These are phyloP conservation scores for Kwoniella bestiolae DNA, from an alignment of 768 basidiomycete genomes.

Conservation along the genomic window DNA sequence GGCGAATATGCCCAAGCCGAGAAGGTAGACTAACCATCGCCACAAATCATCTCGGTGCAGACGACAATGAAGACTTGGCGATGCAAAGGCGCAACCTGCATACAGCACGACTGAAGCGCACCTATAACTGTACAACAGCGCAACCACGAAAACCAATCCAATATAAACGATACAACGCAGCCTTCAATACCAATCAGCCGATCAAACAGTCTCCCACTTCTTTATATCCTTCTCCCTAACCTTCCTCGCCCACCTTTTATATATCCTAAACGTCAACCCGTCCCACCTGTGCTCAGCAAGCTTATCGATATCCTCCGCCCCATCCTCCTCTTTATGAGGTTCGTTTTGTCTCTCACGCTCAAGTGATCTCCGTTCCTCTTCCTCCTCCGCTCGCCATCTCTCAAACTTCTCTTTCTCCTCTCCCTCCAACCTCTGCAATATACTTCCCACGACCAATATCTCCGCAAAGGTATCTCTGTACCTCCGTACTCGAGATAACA, in stretches of 20 bases:
- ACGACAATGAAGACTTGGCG: too few species aligned
- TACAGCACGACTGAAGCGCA: too few species aligned
- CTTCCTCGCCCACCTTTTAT: constrained; percentile 21
- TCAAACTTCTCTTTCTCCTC: constrained; percentile 48
- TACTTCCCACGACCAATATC: constrained; percentile 47
- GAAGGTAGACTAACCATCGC: too few species aligned
- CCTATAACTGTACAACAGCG: too few species aligned
- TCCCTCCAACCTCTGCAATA: constrained; percentile 51
- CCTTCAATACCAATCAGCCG: background rate
- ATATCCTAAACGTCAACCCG: constrained; percentile 28
- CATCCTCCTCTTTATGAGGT: background rate
- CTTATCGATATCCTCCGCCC: constrained; percentile 22
- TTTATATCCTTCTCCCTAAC: constrained; percentile 23
- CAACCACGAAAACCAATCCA: background rate
- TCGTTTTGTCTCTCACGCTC: background rate
- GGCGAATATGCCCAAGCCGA: too few species aligned
- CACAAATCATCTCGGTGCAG: too few species aligned
- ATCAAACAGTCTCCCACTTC: constrained; percentile 16
- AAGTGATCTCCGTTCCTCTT: background rate
- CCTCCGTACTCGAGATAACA: constrained; percentile 25
- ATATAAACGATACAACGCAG: background rate
- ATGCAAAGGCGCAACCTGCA: too few species aligned
- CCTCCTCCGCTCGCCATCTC: constrained; percentile 29
- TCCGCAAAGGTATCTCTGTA: constrained; percentile 55
- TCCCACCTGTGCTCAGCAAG: constrained; percentile 28